Conservation (phyloP, 2,329 filamentous ascomycete species). For the Aureobasidium sp. region DNA sequence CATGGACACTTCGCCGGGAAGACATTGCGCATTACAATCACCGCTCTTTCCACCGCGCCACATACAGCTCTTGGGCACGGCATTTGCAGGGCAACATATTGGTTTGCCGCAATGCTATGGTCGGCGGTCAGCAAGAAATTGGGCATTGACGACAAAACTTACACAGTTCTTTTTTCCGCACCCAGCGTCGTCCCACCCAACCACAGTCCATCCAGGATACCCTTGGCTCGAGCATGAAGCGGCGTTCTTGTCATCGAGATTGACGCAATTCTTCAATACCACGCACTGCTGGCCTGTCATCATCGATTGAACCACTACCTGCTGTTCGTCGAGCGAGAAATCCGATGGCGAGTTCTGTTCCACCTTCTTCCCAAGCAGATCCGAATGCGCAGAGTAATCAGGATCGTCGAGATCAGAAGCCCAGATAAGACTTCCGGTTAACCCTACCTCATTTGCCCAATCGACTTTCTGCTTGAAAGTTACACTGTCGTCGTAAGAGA, state of each 20-base stretch:
- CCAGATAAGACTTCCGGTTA: slow-evolving; percentile 26
- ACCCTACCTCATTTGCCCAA: slow-evolving; percentile 27
- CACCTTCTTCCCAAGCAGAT: not conserved
- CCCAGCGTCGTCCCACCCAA: not conserved
- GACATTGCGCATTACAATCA: not conserved
- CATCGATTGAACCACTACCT: not conserved
- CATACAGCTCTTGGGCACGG: not conserved
- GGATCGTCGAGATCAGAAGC: slow-evolving; percentile 5
- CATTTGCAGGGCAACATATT: not conserved
- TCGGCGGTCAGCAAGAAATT: too few species aligned
- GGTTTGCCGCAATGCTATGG: not conserved
- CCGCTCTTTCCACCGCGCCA: not conserved
- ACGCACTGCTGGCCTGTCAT: not conserved
- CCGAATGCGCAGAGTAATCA: not conserved
- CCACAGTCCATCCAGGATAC: not conserved
- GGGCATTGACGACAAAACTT: too few species aligned
- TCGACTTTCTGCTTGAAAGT: slow-evolving; percentile 31
- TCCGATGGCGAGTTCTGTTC: too few species aligned
- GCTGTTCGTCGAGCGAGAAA: not conserved
- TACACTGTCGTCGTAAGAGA: slow-evolving; percentile 34
- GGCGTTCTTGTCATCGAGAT: not conserved
- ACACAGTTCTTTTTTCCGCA: not conserved
- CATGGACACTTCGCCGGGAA: not conserved
- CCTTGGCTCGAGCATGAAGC: not conserved
- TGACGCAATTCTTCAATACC: too few species aligned